phyloP scores from a whole-genome alignment of 768 basidiomycete genomes.

The Leucosporidium creatinivorum region DNA sequence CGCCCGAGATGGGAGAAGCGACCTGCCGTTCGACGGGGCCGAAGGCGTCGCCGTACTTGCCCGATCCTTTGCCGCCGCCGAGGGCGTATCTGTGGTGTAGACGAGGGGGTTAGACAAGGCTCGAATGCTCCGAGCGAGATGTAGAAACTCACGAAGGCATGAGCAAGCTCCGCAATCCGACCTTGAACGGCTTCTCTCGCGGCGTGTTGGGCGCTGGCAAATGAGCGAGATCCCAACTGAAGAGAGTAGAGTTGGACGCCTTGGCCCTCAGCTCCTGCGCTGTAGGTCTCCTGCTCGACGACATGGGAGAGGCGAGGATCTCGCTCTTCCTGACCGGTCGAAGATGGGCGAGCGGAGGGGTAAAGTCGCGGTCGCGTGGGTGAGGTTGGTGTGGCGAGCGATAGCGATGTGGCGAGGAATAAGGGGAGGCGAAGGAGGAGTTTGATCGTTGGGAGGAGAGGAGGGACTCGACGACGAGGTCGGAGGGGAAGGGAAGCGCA shows the following conservation, averaged over 20 bases:
- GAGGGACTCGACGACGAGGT: neutral
- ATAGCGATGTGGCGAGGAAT: too few species aligned
- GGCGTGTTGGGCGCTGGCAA: neutral
- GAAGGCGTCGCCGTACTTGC: constrained; percentile 15
- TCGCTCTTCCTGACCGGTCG: neutral
- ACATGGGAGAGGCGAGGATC: too few species aligned
- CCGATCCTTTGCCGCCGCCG: constrained; percentile 10
- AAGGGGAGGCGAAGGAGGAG: neutral
- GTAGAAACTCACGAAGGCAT: neutral
- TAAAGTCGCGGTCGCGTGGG: neutral
- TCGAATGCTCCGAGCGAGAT: too few species aligned
- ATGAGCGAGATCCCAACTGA: neutral
- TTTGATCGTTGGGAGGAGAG: neutral
- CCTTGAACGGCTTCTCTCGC: too few species aligned
- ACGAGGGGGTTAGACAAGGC: neutral
- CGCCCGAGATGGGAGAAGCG: neutral
- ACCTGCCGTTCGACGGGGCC: constrained; percentile 13
- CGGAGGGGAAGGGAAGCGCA: neutral
- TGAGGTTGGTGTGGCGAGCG: too few species aligned
- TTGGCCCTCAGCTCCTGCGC: too few species aligned
- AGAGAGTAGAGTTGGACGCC: neutral
- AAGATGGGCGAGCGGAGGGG: neutral
- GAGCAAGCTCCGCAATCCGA: neutral
- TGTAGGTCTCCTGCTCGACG: too few species aligned
- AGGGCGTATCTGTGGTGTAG: neutral